These are phyloP conservation scores for Coccinonectria pachysandricola DNA, from an alignment of 2,329 filamentous ascomycete genomes.

Conservation along the genomic window DNA sequence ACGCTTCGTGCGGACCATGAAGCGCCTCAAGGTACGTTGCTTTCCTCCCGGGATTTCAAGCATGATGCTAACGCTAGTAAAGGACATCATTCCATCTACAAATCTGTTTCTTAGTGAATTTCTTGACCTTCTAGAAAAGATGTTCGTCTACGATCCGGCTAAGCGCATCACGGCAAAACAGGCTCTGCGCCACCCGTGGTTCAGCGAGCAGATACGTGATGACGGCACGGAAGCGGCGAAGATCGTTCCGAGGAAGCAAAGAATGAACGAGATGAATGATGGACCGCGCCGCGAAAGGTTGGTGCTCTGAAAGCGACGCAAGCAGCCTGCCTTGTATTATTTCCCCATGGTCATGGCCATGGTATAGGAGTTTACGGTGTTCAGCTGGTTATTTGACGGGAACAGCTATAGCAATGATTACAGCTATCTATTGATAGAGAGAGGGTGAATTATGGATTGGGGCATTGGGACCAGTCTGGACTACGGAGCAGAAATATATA, in stretches of 20 bases:
- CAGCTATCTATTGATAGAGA: too few species aligned
- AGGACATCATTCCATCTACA: constrained; percentile 56
- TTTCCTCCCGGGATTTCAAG: too few species aligned
- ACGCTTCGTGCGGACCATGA: constrained; percentile 64
- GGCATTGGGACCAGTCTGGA: too few species aligned
- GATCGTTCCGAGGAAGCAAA: constrained; percentile 45
- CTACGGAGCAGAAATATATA: too few species aligned
- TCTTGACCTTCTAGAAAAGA: constrained; percentile 53
- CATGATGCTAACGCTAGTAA: constrained; percentile 1
- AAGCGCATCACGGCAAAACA: constrained; percentile 58
- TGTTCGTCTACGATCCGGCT: constrained; percentile 57
- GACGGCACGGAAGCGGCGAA: constrained; percentile 60
- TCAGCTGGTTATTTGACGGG: too few species aligned
- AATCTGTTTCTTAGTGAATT: constrained; percentile 52
- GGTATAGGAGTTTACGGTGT: too few species aligned
- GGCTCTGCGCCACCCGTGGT: constrained; percentile 58
- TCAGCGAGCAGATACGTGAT: constrained; percentile 53
- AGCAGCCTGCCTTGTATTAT: neutral
- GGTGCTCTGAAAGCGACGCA: neutral
- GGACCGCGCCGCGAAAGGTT: too few species aligned
- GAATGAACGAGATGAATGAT: constrained; percentile 31
- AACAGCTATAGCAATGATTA: too few species aligned
- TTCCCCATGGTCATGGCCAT: too few species aligned
- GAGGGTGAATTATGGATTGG: too few species aligned
- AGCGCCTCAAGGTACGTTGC: constrained; percentile 47